Conservation (phyloP, 169 alveolate genomes). For the Plasmodium coatneyi region DNA sequence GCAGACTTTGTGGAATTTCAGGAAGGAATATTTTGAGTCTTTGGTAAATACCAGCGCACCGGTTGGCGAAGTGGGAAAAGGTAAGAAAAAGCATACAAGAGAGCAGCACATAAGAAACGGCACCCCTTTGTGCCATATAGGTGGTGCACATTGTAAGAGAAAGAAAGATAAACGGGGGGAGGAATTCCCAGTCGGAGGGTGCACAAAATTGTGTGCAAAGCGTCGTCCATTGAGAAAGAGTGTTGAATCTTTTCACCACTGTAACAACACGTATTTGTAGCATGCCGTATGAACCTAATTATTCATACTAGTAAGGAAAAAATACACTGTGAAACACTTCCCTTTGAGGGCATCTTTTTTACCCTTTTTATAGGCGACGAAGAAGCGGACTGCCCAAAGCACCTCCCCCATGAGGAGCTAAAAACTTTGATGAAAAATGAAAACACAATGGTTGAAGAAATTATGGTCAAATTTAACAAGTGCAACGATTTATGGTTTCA, state of each 20-base stretch:
- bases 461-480: conserved; percentile 38
- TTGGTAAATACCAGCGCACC: not conserved
- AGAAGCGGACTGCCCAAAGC: not conserved
- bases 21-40: conserved; percentile 67
- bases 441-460: conserved; percentile 54
- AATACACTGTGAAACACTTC: not conserved
- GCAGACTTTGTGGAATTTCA: conserved; percentile 66
- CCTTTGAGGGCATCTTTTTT: not conserved
- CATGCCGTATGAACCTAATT: not conserved
- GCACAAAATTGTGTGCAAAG: not conserved
- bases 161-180: not conserved
- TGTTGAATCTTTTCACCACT: conserved; percentile 1
- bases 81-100: not conserved
- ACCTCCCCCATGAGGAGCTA: not conserved
- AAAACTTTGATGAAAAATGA: conserved; percentile 50
- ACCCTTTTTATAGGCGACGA: conserved; percentile 7
- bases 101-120: not conserved
- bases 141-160: not conserved
- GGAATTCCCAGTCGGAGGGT: not conserved
- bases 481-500: conserved; percentile 70
- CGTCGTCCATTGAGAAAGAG: not conserved
- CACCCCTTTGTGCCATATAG: not conserved
- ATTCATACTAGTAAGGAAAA: not conserved
- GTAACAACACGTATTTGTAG: not conserved
- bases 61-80: not conserved